Base-by-base conservation (phyloP, 768 basidiomycete species). In the Leucocoprinus sp. region DNA sequence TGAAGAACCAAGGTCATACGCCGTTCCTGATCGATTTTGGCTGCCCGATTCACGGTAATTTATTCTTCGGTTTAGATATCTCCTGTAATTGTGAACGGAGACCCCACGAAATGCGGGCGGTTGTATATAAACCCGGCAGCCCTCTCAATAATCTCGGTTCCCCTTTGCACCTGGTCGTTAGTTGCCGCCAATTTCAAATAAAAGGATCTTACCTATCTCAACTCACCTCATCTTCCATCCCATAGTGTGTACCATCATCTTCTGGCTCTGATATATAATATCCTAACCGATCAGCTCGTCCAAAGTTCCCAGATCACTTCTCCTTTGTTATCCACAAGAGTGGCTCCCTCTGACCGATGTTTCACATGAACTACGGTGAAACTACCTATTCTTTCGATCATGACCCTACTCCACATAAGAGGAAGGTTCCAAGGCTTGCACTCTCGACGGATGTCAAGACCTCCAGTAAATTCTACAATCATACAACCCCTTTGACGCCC, bases 31-130 rank as follows among this genome's bases (percentile, higher is more conserved):
- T 42, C 46, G 28, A 14, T 8, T 27, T 23, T 18, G 15, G 26
- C 15, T 35, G 37, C 22, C 43, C 24, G 22, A 33, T 21, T 23
- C 38, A 26, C 19, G 4, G 22, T 12, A 47, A 40, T 47, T 27
- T 41, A 34, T 47, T 41, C 27, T 37, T 15, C 17, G n/a, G 33
- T 39, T 23, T 47, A 39, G 51, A 45, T 42, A 37, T 27, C 49
- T 46, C 45, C 46, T 52, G 48, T 54, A 50, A 50, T 48, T 47
- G 48, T 50, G 50, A 42, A 42, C 19, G 37, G 24, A 31, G 28
- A 37, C 50, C 48, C 50, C 53, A 50, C 42, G 46, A 51, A 43
- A 38, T 34, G 42, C 37, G 44, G 50, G 50, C 53, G 45, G 31
- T 33, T 43, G 49, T 46, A 54, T 54, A 43, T 46, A 51, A 43